A percentile compares a stretch with the other conserved stretches of the same genome.
Evolutionary conservation across 1,284 basidiomycete species (phyloP).

Genomic region (Mycosarcoma maydis): DNA sequence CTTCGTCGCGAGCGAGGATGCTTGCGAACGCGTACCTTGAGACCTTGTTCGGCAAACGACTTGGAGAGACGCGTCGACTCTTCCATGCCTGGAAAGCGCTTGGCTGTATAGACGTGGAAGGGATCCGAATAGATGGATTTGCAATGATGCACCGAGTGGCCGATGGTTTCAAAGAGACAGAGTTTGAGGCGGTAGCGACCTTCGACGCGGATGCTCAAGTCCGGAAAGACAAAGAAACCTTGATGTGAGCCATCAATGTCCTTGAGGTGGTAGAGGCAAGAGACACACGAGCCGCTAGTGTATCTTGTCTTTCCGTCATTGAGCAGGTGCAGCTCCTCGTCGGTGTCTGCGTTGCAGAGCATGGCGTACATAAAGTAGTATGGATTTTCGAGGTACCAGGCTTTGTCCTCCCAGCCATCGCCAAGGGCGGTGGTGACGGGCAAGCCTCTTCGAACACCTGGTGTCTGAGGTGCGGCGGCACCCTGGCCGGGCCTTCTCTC

Average conservation of each 20-base stretch:
- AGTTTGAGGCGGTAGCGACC: constrained; percentile 85
- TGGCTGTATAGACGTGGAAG: constrained; percentile 62
- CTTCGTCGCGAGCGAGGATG: constrained; percentile 49
- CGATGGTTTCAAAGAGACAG: constrained; percentile 86
- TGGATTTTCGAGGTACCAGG: constrained; percentile 64
- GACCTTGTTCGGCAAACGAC: constrained; percentile 61
- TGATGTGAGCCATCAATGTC: constrained; percentile 83
- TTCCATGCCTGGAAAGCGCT: constrained; percentile 64
- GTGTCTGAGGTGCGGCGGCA: constrained; percentile 21
- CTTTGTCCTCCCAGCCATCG: constrained; percentile 64
- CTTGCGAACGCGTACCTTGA: constrained; percentile 64
- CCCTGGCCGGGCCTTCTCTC: constrained; percentile 37
- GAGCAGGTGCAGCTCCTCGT: constrained; percentile 90
- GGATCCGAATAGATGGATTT: constrained; percentile 61
- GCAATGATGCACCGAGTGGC: constrained; percentile 67
- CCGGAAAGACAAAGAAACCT: constrained; percentile 71
- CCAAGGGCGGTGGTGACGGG: constrained; percentile 53
- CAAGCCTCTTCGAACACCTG: constrained; percentile 45
- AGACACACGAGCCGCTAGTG: constrained; percentile 88
- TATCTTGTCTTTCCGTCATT: constrained; percentile 91
- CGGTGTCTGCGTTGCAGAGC: constrained; percentile 67
- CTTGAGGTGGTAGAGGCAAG: constrained; percentile 91
- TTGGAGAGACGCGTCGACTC: constrained; percentile 59
- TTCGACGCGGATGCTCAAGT: constrained; percentile 75
- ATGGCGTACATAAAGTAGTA: constrained; percentile 65